A percentile compares a stretch with the other conserved stretches of the same genome.
phyloP scores from a whole-genome alignment of 768 basidiomycete species.

The Boletus patriciae region DNA sequence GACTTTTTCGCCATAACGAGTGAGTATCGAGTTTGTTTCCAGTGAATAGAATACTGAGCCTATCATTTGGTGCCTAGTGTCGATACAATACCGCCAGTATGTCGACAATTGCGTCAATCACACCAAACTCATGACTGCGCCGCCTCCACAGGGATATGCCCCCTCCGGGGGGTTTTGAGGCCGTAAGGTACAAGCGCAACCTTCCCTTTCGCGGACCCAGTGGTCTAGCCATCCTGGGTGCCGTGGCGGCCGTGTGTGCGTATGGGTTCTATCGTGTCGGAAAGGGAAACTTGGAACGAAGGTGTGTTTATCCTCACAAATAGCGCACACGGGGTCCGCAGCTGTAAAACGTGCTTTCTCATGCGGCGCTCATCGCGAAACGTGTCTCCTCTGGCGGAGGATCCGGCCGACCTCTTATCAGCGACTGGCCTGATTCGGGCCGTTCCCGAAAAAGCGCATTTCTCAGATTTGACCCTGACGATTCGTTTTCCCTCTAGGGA shows the following conservation, averaged over 20 bases:
- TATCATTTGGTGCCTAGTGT: constrained; percentile 16
- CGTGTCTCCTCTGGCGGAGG: constrained; percentile 58
- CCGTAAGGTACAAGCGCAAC: constrained; percentile 93
- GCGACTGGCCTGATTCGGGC: constrained; percentile 37
- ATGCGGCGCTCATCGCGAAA: constrained; percentile 64
- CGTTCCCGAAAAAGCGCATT: constrained; percentile 41
- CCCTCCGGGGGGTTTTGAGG: constrained; percentile 88
- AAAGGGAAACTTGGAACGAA: constrained; percentile 87
- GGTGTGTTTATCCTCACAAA: constrained; percentile 55
- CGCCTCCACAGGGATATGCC: constrained; percentile 81
- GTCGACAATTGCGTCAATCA: constrained; percentile 14
- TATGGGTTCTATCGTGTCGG: constrained; percentile 93
- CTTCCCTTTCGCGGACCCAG: constrained; percentile 87
- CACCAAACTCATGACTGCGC: constrained; percentile 8
- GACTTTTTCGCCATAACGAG: constrained; percentile 12
- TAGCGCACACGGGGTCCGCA: constrained; percentile 46
- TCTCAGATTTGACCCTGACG: constrained; percentile 44
- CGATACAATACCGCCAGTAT: constrained; percentile 31
- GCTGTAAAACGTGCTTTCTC: constrained; percentile 62
- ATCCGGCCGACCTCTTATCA: constrained; percentile 49
- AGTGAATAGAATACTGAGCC: not conserved
- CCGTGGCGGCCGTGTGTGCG: constrained; percentile 80
- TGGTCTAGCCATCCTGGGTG: constrained; percentile 80
- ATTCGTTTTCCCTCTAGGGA: constrained; percentile 60
- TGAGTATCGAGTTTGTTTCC: constrained; percentile 15